Evolutionary conservation across 2,329 filamentous ascomycete genomes (phyloP), one percentile per base, ranked within the genome.

Genomic region (Fusarium sacchari): DNA sequence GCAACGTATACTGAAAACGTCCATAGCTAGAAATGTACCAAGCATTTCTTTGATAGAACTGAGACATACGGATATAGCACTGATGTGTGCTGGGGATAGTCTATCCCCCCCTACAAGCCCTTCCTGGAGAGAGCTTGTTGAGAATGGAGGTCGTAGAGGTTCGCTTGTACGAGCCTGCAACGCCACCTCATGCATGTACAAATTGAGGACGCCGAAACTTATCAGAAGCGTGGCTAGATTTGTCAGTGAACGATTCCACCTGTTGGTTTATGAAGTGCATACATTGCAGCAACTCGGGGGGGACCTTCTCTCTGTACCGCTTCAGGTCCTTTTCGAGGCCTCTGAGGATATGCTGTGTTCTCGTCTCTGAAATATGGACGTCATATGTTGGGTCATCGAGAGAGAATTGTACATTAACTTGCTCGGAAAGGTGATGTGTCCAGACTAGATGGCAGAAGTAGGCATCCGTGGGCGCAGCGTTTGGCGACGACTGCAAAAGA

Each of bases 151-250:
- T 67, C 78, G 82, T 76, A 88, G 84, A 70, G 89, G 87, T 59
- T 93, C 90, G 14, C 89, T 84, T 26, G 84, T 85, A 62, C 92
- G 90, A 14, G 88, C 85, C 72, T 94, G 91, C 71, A 95, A 88
- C 6, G 89, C 90, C 60, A 93, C 89, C 80, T 95, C 93, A 79
- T 95, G 92, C 84, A 95, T 91, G 79, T 93, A 94, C 7, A 95
- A 83, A 69, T 87, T 92, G 40, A 94, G 80, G 5, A 92, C 87
- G 71, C 91, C 85, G 73, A 93, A 90, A 68, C 88, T 88, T 73
- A 94, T 87, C 24, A 84, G 83, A 50, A 94, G 83, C 0, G 89
- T 86, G n/a, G 88, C 91, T 91, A 18, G 60, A 34, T 40, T 24
- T 28, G 64, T 79, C 42, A 79, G 76, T 42, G 37, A 42, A 49